These are phyloP conservation scores for Globisporangium irregulare DNA, from an alignment of 352 stramenopile genomes.

Conservation along the genomic window DNA sequence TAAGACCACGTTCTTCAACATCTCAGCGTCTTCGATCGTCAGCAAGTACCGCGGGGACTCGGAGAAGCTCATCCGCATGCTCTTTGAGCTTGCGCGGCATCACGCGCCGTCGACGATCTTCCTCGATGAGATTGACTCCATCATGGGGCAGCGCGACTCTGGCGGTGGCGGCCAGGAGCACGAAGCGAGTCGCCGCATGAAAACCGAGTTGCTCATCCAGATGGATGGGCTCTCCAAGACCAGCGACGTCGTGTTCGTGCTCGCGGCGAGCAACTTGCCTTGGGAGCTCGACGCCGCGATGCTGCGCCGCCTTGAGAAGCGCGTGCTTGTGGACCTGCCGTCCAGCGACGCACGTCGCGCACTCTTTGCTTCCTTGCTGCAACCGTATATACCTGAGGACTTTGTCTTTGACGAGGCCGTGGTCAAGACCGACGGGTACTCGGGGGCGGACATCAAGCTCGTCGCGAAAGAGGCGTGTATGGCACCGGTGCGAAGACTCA, in stretches of 20 bases:
- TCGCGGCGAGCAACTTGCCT: conserved; percentile 79
- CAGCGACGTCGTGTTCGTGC: conserved; percentile 77
- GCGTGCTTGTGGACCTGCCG: conserved; percentile 74
- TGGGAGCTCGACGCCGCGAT: conserved; percentile 82
- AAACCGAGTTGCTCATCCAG: conserved; percentile 85
- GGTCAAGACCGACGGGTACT: conserved; percentile 65
- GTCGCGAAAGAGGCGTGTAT: conserved; percentile 86
- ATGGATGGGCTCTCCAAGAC: conserved; percentile 85
- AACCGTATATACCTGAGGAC: conserved; percentile 46
- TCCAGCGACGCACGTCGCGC: conserved; percentile 50
- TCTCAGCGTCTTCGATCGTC: conserved; percentile 83
- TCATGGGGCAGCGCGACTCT: conserved; percentile 85
- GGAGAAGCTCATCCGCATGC: conserved; percentile 84
- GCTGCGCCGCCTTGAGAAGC: conserved; percentile 81
- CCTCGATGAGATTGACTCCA: conserved; percentile 86
- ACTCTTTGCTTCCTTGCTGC: conserved; percentile 59
- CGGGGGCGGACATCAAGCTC: conserved; percentile 81
- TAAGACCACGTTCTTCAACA: conserved; percentile 88
- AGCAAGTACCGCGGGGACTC: conserved; percentile 86
- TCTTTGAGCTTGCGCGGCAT: conserved; percentile 80
- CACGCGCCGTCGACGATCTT: conserved; percentile 87
- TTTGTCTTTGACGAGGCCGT: conserved; percentile 61
- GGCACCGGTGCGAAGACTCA: conserved; percentile 70
- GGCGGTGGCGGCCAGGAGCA: conserved; percentile 71
- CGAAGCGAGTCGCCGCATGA: conserved; percentile 84